A percentile compares a stretch with the other conserved stretches of the same genome.
Evolutionary conservation across 1,139 yeast species (phyloP).

Genomic region (Kurtzmaniella quercitrusa): DNA sequence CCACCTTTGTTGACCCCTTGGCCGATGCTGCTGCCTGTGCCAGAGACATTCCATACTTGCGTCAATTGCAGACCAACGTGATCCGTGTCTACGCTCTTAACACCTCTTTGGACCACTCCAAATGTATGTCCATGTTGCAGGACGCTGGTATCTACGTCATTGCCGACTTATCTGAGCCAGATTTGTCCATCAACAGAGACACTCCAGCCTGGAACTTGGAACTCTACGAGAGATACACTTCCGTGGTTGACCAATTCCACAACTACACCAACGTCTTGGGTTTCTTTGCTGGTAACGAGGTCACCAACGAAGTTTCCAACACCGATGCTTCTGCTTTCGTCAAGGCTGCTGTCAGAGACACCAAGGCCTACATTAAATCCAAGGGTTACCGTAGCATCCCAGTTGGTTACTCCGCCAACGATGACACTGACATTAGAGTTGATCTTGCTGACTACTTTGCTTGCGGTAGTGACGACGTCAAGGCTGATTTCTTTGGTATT

Average conservation of each 20-base stretch:
- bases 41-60: conserved; percentile 74
- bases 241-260: conserved; percentile 70
- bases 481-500: conserved; percentile 88
- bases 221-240: conserved; percentile 65
- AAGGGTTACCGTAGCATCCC: conserved; percentile 71
- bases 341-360: conserved; percentile 85
- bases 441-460: conserved; percentile 77
- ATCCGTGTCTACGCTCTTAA: conserved; percentile 74
- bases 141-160: conserved; percentile 79
- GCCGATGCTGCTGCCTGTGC: conserved; percentile 68
- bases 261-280: conserved; percentile 75
- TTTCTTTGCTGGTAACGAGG: conserved; percentile 92
- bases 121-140: conserved; percentile 60
- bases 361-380: conserved; percentile 66
- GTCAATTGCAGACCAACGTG: conserved; percentile 58
- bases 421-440: conserved; percentile 67
- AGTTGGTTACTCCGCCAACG: conserved; percentile 87
- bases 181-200: conserved; percentile 55
- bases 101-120: conserved; percentile 56
- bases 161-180: conserved; percentile 72
- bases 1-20: conserved; percentile 64
- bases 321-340: conserved; percentile 82
- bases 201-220: conserved; percentile 61
- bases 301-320: conserved; percentile 65
- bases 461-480: conserved; percentile 63